Conservation (phyloP, 139 green algal genomes). For the Chlamydomonas sphaeroides region DNA sequence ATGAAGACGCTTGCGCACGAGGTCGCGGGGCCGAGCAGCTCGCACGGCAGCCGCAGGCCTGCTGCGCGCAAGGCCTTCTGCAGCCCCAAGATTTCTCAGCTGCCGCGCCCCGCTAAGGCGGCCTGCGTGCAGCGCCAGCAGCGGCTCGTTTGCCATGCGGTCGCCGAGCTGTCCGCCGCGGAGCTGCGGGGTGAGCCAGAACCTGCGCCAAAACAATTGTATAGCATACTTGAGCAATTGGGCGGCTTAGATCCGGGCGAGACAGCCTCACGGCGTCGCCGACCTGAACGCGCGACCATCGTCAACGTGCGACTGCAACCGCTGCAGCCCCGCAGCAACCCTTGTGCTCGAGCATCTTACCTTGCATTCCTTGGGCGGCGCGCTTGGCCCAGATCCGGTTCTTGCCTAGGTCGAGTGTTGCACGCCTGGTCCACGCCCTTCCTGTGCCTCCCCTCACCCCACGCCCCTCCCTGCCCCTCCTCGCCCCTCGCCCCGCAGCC, state of each 20-base stretch:
- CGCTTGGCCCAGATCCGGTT: no score
- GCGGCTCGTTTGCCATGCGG: constrained; percentile 29
- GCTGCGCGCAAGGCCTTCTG: constrained; percentile 15
- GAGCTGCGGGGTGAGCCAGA: constrained; percentile 41
- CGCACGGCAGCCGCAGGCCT: not conserved
- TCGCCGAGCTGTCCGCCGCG: constrained; percentile 41
- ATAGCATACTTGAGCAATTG: not conserved
- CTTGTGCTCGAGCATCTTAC: not conserved
- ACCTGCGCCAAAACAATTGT: not conserved
- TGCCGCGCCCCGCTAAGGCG: not conserved
- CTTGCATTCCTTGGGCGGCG: not conserved
- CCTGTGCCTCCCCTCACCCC: not conserved
- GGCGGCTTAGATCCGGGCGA: not conserved
- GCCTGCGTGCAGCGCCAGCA: not conserved
- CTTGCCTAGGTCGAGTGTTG: no score
- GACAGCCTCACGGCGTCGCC: no score
- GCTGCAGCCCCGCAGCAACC: not conserved
- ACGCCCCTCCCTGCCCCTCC: not conserved
- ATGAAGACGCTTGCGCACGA: constrained; percentile 28
- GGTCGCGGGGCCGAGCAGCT: not conserved
- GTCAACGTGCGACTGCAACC: not conserved
- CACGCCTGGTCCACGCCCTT: no score
- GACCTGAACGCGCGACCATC: no score
- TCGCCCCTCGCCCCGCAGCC: constrained; percentile 10
- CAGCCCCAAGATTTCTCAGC: not conserved